A percentile compares a stretch with the other conserved stretches of the same genome.
These are phyloP conservation scores for Syzygium aromaticum DNA, from an alignment of 345 rosid genomes.

Conservation along the genomic window DNA sequence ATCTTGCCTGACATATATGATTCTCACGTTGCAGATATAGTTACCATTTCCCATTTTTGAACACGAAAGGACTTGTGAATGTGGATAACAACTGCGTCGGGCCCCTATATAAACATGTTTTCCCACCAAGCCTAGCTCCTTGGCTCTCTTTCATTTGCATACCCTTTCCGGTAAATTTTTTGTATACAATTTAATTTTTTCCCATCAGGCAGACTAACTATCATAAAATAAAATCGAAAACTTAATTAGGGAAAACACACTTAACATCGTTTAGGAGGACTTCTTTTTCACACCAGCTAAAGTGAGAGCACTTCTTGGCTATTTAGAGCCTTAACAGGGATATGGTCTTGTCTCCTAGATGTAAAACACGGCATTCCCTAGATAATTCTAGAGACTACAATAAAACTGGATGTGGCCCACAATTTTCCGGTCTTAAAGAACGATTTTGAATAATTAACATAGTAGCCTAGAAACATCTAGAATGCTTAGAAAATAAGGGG, in stretches of 20 bases:
- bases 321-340: not conserved
- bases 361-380: not conserved
- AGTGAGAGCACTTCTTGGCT: not conserved
- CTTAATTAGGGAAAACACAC: not conserved
- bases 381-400: not conserved
- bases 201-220: not conserved
- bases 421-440: no score
- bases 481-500: not conserved
- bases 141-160: not conserved
- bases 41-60: not conserved
- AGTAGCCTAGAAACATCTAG: not conserved
- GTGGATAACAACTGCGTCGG: not conserved
- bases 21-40: not conserved
- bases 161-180: not conserved
- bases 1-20: not conserved
- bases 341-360: not conserved
- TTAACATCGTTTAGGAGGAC: no score
- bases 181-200: no score
- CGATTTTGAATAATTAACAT: not conserved
- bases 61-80: not conserved
- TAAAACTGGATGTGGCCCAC: not conserved
- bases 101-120: not conserved
- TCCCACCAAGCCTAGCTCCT: not conserved
- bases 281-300: not conserved
- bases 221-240: not conserved